Conservation (phyloP, 768 basidiomycete species). For the Auriscalpium vulgare region DNA sequence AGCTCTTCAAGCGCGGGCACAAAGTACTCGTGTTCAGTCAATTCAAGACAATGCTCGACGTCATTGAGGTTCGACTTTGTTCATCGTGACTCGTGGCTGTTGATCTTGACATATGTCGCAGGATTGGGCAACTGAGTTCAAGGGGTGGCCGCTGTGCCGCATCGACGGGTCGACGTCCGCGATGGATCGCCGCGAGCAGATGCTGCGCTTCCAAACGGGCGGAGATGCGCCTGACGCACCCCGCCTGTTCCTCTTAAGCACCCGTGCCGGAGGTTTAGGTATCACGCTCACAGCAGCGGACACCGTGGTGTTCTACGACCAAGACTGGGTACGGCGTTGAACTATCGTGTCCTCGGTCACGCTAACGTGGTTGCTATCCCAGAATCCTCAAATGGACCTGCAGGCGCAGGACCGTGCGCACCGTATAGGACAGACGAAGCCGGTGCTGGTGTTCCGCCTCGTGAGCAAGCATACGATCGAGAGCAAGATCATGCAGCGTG, state of each 20-base stretch:
- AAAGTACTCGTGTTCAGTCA: constrained; percentile 88
- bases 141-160: constrained; percentile 78
- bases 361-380: neutral
- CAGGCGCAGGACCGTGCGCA: constrained; percentile 96
- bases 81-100: neutral
- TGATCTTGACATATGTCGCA: constrained; percentile 15
- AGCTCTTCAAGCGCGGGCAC: constrained; percentile 70
- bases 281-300: constrained; percentile 79
- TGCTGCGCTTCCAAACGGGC: constrained; percentile 74
- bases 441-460: constrained; percentile 84
- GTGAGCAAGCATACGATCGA: constrained; percentile 87
- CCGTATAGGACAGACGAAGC: constrained; percentile 89
- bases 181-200: constrained; percentile 75
- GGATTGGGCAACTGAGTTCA: constrained; percentile 86
- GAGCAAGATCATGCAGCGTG: constrained; percentile 84
- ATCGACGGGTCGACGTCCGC: constrained; percentile 87
- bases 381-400: constrained; percentile 95
- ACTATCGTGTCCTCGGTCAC: constrained; percentile 11
- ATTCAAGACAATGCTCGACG: constrained; percentile 93
- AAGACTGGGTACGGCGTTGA: constrained; percentile 65
- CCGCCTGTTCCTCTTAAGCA: constrained; percentile 70
- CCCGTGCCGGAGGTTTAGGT: constrained; percentile 72
- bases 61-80: constrained; percentile 64
- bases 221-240: constrained; percentile 59
- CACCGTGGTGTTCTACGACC: constrained; percentile 91